Conservation (phyloP, 176 grass and related monocot species). For the Zizania latifolia region DNA sequence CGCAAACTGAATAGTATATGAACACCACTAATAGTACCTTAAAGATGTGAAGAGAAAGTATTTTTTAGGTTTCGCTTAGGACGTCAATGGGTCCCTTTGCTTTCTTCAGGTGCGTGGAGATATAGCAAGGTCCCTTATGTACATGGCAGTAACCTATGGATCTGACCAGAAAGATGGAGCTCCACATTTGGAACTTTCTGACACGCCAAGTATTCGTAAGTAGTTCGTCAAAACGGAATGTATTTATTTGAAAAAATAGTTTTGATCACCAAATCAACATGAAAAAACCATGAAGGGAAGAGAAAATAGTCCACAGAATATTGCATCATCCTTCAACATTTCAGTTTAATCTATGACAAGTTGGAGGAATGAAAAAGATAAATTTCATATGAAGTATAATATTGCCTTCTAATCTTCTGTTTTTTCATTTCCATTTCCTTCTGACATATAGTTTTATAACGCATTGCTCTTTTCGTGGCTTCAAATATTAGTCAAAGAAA, state of each 20-base stretch:
- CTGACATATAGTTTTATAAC: neutral
- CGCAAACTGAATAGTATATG: neutral
- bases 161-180: slow-evolving; percentile 44
- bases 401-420: neutral
- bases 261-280: neutral
- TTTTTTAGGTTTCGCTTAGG: neutral
- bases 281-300: neutral
- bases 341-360: neutral
- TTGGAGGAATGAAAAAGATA: neutral
- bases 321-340: neutral
- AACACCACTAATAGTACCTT: neutral
- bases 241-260: neutral
- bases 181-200: slow-evolving; percentile 54
- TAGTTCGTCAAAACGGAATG: neutral
- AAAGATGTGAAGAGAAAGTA: neutral
- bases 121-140: slow-evolving; percentile 77
- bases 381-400: neutral
- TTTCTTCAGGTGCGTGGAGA: slow-evolving; percentile 59
- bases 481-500: neutral
- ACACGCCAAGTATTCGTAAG: slow-evolving; percentile 65
- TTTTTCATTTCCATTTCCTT: neutral
- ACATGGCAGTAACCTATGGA: slow-evolving; percentile 72
- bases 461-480: neutral
- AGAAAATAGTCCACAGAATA: neutral
- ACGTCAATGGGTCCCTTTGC: neutral